phyloP scores from a whole-genome alignment of 106 monocot species.

The Iris macrosiphon region DNA sequence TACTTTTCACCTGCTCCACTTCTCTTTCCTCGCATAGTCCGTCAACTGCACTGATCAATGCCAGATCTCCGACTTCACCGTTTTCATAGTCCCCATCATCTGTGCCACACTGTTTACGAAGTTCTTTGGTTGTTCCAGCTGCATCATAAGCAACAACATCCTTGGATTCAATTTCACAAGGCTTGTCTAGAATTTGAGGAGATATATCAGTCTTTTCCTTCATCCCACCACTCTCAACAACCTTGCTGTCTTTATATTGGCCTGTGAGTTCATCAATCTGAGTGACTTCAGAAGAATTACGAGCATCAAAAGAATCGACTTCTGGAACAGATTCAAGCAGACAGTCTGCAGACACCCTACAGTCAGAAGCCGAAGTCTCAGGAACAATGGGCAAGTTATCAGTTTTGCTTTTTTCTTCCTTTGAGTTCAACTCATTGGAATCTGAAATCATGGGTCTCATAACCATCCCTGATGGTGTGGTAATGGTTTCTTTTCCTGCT shows the following conservation, averaged over 20 bases:
- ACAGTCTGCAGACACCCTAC: not conserved
- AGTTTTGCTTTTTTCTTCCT: not conserved
- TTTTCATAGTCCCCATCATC: slow-evolving; percentile 12
- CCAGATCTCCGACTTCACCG: slow-evolving; percentile 9
- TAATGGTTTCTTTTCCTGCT: not conserved
- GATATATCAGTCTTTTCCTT: not conserved
- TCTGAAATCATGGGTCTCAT: not conserved
- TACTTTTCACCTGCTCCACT: too few relatives aligned
- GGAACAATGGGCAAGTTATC: not conserved
- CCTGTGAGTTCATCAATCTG: too few relatives aligned
- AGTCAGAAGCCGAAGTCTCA: not conserved
- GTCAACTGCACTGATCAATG: not conserved
- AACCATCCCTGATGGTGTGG: too few relatives aligned
- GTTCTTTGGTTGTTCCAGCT: not conserved
- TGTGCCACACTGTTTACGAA: not conserved
- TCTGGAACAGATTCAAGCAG: not conserved
- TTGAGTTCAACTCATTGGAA: not conserved
- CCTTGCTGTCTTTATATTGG: not conserved
- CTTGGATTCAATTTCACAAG: slow-evolving; percentile 1
- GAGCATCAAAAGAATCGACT: too few relatives aligned
- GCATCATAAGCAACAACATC: slow-evolving; percentile 3
- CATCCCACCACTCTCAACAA: not conserved
- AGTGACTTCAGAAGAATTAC: too few relatives aligned
- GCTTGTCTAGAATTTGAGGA: too few relatives aligned
- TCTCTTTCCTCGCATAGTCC: too few relatives aligned